Percentiles rank a stretch among this genome's conserved stretches.
Evolutionary conservation across 2,329 filamentous ascomycete genomes (phyloP).

Genomic region (Colletotrichum gigasporum): DNA sequence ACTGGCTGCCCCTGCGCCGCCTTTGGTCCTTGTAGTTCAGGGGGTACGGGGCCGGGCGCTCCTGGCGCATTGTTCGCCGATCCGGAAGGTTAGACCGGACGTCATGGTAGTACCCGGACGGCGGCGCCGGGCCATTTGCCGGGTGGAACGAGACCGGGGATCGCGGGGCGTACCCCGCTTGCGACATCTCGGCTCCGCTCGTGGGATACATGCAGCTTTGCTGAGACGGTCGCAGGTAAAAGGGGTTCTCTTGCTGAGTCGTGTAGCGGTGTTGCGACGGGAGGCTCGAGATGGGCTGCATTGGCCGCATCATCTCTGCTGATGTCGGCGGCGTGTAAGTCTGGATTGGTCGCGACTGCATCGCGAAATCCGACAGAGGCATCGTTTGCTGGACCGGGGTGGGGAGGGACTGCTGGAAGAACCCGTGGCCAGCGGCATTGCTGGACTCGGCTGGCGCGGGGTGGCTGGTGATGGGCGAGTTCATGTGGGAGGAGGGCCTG

Average conservation of each 20-base stretch:
- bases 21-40: constrained; percentile 26
- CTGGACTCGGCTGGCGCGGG: constrained; percentile 6
- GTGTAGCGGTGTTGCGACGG: constrained; percentile 23
- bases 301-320: constrained; percentile 26
- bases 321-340: constrained; percentile 21
- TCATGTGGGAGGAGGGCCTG: constrained; percentile 16
- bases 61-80: constrained; percentile 20
- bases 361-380: constrained; percentile 16
- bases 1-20: constrained; percentile 25
- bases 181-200: constrained; percentile 15
- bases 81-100: constrained; percentile 23
- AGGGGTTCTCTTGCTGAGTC: constrained; percentile 19
- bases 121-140: not conserved
- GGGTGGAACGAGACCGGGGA: constrained; percentile 17
- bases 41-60: constrained; percentile 22
- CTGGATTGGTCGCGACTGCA: constrained; percentile 21
- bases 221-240: constrained; percentile 18
- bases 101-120: constrained; percentile 17
- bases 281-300: constrained; percentile 16
- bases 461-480: constrained; percentile 21
- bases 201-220: constrained; percentile 15
- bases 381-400: constrained; percentile 12
- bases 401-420: constrained; percentile 23
- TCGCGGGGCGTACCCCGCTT: constrained; percentile 20
- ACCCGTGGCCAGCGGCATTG: not conserved